A percentile compares a stretch with the other conserved stretches of the same genome.
These are phyloP conservation scores for Penicillium vulpinum DNA, from an alignment of 2,329 filamentous ascomycete genomes.

Conservation along the genomic window DNA sequence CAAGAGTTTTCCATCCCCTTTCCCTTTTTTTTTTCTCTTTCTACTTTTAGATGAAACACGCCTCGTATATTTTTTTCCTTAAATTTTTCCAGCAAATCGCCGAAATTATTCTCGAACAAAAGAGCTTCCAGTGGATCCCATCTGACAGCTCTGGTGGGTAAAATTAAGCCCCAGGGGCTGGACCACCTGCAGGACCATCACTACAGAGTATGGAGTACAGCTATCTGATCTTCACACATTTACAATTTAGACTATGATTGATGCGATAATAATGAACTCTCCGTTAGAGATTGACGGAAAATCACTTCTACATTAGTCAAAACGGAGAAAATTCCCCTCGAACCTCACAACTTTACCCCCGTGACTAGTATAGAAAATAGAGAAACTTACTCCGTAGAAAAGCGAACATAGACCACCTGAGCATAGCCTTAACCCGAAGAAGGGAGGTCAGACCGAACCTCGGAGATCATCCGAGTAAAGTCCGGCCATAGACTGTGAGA, in stretches of 20 bases:
- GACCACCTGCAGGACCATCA: too few species aligned
- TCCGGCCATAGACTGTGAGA: background rate
- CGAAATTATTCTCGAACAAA: background rate
- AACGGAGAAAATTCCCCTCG: constrained; percentile 15
- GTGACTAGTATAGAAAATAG: background rate
- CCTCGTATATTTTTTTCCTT: too few species aligned
- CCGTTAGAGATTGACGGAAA: constrained; percentile 3
- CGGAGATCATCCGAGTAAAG: constrained; percentile 13
- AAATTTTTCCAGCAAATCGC: background rate
- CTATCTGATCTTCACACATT: background rate
- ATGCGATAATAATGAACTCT: constrained; percentile 13
- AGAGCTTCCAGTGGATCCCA: background rate
- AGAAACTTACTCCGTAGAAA: background rate
- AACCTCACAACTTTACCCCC: background rate
- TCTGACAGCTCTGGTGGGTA: background rate
- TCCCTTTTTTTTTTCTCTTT: background rate
- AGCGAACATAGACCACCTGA: too few species aligned
- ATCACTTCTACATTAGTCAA: constrained; percentile 16
- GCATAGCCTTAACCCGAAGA: too few species aligned
- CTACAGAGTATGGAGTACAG: too few species aligned
- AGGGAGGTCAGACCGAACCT: too few species aligned
- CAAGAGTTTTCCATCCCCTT: background rate
- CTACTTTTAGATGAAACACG: background rate
- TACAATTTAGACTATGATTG: constrained; percentile 12
- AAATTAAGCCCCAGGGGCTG: background rate